A percentile compares a stretch with the other conserved stretches of the same genome.
These are phyloP conservation scores for Dichomitus squalens DNA, from an alignment of 1,284 basidiomycete species.

Conservation along the genomic window DNA sequence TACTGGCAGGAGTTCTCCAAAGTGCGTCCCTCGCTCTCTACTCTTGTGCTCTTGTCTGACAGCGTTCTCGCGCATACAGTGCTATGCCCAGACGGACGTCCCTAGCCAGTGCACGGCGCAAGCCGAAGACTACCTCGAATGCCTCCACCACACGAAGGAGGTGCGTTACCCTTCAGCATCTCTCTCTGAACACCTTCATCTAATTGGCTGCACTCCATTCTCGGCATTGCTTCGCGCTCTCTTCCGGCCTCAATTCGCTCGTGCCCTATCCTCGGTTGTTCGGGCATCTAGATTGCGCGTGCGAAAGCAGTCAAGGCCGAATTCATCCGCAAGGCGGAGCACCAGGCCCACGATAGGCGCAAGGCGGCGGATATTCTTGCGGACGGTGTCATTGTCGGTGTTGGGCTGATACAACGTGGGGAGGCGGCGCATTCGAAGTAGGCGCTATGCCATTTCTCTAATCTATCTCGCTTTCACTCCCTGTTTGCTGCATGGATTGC, in stretches of 20 bases:
- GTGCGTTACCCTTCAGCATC: constrained; percentile 43
- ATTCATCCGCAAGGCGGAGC: constrained; percentile 69
- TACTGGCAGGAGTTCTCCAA: constrained; percentile 94
- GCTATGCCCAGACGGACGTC: constrained; percentile 83
- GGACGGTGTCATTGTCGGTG: constrained; percentile 72
- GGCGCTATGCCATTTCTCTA: constrained; percentile 6
- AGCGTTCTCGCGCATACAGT: constrained; percentile 47
- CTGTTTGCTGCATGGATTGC: background rate
- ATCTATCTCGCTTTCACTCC: constrained; percentile 8
- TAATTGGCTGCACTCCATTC: no score
- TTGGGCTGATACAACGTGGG: constrained; percentile 71
- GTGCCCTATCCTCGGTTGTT: background rate
- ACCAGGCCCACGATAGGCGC: constrained; percentile 67
- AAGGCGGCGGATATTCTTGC: constrained; percentile 76
- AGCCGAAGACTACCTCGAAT: constrained; percentile 92
- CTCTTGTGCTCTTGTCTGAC: constrained; percentile 1
- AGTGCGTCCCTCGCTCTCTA: constrained; percentile 39
- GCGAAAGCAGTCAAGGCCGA: constrained; percentile 76
- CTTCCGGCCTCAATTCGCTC: background rate
- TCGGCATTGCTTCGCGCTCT: background rate
- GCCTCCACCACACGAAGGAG: constrained; percentile 91
- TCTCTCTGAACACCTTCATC: constrained; percentile 3
- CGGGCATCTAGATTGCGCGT: constrained; percentile 60
- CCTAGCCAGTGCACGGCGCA: constrained; percentile 75
- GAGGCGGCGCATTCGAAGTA: constrained; percentile 30